A percentile compares a stretch with the other conserved stretches of the same genome.
Conservation (phyloP, 202 grass and related monocot genomes). For the Bolboschoenoplectus hybrid region DNA sequence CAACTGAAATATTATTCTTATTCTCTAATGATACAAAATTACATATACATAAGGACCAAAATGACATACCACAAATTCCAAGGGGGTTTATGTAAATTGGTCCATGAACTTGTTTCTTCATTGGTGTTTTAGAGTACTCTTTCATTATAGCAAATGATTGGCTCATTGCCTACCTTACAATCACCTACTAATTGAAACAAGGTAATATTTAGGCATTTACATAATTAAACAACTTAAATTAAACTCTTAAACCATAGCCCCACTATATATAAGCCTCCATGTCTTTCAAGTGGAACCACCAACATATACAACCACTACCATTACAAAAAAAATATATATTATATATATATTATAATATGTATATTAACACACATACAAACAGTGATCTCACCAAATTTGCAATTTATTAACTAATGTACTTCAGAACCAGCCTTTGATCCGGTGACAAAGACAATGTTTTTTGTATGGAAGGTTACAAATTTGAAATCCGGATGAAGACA, state of each 20-base stretch:
- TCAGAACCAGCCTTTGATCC: no score
- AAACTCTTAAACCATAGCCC: neutral
- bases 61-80: neutral
- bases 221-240: slow-evolving; percentile 25
- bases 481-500: no score
- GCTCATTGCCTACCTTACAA: slow-evolving; percentile 30
- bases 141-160: slow-evolving; percentile 35
- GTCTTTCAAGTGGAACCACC: slow-evolving; percentile 41
- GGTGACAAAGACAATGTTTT: no score
- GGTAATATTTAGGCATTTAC: slow-evolving; percentile 37
- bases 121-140: slow-evolving; percentile 20
- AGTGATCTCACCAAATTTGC: slow-evolving; percentile 32
- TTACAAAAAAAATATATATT: neutral
- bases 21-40: neutral
- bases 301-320: slow-evolving; percentile 40
- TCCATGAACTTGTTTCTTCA: slow-evolving; percentile 28
- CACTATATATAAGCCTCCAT: slow-evolving; percentile 22
- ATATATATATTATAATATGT: neutral
- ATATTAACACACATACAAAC: slow-evolving; percentile 15
- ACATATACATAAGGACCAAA: neutral
- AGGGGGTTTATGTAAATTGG: neutral
- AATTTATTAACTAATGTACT: slow-evolving; percentile 24
- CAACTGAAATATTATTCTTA: neutral
- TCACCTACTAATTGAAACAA: slow-evolving; percentile 35
- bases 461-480: no score